Evolutionary conservation across 1,139 yeast genomes (phyloP).

Genomic region (Yueomyces sp.): DNA sequence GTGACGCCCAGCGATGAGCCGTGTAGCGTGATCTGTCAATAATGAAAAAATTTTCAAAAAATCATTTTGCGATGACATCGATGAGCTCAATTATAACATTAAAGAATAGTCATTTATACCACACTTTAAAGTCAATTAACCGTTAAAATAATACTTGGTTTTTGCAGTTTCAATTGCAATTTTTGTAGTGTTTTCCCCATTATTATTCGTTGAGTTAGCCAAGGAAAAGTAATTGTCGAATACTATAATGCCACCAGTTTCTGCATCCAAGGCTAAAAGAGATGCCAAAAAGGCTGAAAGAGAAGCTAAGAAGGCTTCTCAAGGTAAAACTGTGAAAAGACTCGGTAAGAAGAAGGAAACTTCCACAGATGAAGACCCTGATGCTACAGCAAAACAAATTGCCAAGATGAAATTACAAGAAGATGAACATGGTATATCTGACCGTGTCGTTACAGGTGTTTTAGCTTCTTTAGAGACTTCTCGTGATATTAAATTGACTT

Average conservation of each 20-base stretch:
- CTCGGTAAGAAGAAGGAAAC: constrained; percentile 40
- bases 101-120: too few relatives aligned
- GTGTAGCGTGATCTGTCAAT: too few relatives aligned
- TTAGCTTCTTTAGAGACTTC: constrained; percentile 80
- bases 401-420: constrained; percentile 83
- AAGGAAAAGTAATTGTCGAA: background rate
- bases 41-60: too few relatives aligned
- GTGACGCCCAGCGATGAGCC: too few relatives aligned
- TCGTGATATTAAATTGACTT: constrained; percentile 83
- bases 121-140: too few relatives aligned
- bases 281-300: constrained; percentile 95
- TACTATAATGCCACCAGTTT: constrained; percentile 29
- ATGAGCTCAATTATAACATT: too few relatives aligned
- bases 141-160: too few relatives aligned
- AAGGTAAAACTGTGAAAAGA: constrained; percentile 57
- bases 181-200: too few relatives aligned
- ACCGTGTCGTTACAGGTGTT: constrained; percentile 97
- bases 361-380: constrained; percentile 32
- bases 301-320: constrained; percentile 75
- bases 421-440: constrained; percentile 87
- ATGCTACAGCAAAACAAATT: constrained; percentile 60
- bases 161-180: too few relatives aligned
- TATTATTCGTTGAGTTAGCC: too few relatives aligned
- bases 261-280: constrained; percentile 95
- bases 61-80: too few relatives aligned